These are phyloP conservation scores for Coix lacrymajobi DNA, from an alignment of 176 grass and related monocot genomes.

Conservation along the genomic window DNA sequence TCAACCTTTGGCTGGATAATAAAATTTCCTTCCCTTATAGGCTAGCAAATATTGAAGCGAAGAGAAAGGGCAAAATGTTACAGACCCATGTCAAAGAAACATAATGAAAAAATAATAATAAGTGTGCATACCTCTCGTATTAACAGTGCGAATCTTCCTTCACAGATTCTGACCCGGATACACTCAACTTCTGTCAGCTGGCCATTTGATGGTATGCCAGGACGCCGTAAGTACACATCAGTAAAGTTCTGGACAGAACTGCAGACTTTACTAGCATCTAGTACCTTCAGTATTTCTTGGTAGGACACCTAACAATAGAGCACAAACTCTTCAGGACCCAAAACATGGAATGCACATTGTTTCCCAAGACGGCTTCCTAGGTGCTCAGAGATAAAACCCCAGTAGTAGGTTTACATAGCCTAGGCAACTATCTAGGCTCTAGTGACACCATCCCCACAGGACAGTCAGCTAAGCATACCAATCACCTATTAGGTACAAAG, in stretches of 20 bases:
- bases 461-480: too few relatives aligned
- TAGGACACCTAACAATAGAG: conserved; percentile 60
- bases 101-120: conserved; percentile 14
- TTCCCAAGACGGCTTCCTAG: not conserved
- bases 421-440: not conserved
- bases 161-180: conserved; percentile 98
- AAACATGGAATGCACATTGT: not conserved
- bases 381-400: not conserved
- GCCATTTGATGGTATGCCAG: conserved; percentile 68
- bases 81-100: conserved; percentile 16
- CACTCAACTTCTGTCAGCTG: conserved; percentile 83
- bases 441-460: not conserved
- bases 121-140: conserved; percentile 72
- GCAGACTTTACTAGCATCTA: conserved; percentile 83
- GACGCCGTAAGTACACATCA: conserved; percentile 86
- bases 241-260: conserved; percentile 97
- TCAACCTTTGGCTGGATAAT: conserved; percentile 99
- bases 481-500: not conserved
- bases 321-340: conserved; percentile 10
- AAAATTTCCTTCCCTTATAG: conserved; percentile 94
- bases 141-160: conserved; percentile 97
- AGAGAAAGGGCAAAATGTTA: conserved; percentile 13
- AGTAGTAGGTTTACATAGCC: not conserved
- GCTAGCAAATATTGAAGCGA: conserved; percentile 46
- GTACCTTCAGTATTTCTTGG: conserved; percentile 81